A percentile compares a stretch with the other conserved stretches of the same genome.
Conservation (phyloP, 2,329 filamentous ascomycete species). For the Coniochaeta sp. region DNA sequence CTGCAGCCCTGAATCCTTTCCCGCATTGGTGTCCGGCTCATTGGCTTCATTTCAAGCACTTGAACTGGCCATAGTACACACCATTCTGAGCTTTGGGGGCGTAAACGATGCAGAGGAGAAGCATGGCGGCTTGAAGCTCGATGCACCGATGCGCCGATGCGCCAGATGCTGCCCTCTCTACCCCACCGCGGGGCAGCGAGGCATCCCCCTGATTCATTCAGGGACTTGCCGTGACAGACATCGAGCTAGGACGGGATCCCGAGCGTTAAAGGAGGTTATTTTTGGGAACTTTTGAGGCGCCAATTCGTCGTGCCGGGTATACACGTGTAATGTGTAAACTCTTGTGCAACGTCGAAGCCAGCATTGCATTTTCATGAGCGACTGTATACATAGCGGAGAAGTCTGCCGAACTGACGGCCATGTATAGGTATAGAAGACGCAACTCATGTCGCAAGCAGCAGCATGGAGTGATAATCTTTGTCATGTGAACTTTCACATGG, state of each 20-base stretch:
- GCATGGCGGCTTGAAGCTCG: neutral
- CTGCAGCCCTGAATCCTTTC: neutral
- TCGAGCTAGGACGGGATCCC: neutral
- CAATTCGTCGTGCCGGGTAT: no score
- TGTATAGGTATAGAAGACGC: no score
- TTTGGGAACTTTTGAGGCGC: neutral
- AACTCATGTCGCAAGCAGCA: no score
- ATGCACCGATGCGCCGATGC: neutral
- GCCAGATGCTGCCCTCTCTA: neutral
- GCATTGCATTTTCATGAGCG: no score
- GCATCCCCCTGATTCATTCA: neutral
- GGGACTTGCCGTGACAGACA: neutral
- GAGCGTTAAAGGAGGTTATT: neutral
- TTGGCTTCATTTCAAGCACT: neutral
- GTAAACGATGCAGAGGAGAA: neutral
- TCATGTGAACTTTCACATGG: no score
- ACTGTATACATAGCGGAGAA: no score
- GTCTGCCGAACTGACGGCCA: no score
- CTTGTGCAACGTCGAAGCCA: no score
- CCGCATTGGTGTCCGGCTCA: neutral
- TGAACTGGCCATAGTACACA: neutral
- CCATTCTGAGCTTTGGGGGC: neutral
- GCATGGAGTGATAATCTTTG: no score
- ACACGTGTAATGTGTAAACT: no score
- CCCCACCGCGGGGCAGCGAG: neutral